Base-by-base conservation (phyloP, 2,329 filamentous ascomycete genomes). In the Curvularia hawaiiensis region DNA sequence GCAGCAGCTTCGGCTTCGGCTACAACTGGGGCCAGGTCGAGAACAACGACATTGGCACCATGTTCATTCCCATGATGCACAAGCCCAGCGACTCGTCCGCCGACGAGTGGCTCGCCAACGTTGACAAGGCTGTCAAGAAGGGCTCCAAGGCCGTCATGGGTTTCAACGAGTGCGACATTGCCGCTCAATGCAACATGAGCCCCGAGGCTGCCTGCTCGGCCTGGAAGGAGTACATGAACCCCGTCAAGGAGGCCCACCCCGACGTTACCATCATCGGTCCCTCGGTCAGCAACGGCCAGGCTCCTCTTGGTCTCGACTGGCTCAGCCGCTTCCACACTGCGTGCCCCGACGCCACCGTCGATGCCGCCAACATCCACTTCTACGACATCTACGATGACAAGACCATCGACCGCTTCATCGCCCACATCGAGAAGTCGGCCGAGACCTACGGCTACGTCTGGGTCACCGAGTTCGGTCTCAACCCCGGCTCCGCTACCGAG, bases 11-110 rank as follows among this genome's bases (percentile, higher is more conserved):
- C 69, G 75, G 77, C 40, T 91, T 88, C 85, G 82, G 78, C 47
- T 90, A 89, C 82, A 90, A 90, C 83, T 91, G 89, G 89, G 86
- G 77, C 44, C 64, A 69, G 28, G 58, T 61, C 39, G 64, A 68
- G 54, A 66, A 58, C 47, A 74, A 77, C 58, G 77, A 78, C 39
- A 77, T 81, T 16, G 71, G 74, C 20, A 69, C 87, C 67, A 79
- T 83, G 68, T 92, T 81, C 78, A 82, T 90, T 52, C 90, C 90
- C 62, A 89, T 72, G 60, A 70, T 73, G 63, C 74, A 74, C 62
- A 65, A 63, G 40, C 61, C 66, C 20, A 58, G 51, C 44, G 64
- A 70, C 50, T 60, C 63, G 10, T 60, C 58, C 18, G 56, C 65
- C 14, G 62, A 71, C 50, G 65, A 63, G 24, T 72, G 68, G 67